A percentile compares a stretch with the other conserved stretches of the same genome.
phyloP scores from a whole-genome alignment of 192 early-diverging fungal genomes.

The Podila minutissima region DNA sequence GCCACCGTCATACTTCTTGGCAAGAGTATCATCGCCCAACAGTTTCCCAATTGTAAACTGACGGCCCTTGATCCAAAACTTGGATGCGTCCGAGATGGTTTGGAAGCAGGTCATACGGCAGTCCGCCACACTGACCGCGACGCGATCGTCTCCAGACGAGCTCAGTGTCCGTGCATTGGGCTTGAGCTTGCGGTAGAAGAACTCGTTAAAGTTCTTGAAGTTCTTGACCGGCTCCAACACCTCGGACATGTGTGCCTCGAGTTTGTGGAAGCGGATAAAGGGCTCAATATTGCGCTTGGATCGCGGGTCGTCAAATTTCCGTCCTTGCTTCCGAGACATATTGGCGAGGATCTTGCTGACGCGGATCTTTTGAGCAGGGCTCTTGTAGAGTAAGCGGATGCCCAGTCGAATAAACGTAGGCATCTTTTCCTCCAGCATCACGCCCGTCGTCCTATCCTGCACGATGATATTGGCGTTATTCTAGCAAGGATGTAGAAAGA shows the following conservation, averaged over 20 bases:
- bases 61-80: constrained; percentile 84
- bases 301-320: constrained; percentile 74
- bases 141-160: constrained; percentile 57
- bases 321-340: constrained; percentile 75
- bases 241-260: constrained; percentile 68
- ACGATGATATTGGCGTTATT: constrained; percentile 82
- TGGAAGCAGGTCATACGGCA: constrained; percentile 75
- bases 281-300: constrained; percentile 72
- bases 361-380: constrained; percentile 57
- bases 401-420: constrained; percentile 80
- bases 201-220: constrained; percentile 85
- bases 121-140: constrained; percentile 80
- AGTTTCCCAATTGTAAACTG: constrained; percentile 74
- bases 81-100: constrained; percentile 68
- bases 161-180: constrained; percentile 64
- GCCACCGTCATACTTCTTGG: constrained; percentile 68
- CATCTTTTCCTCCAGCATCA: constrained; percentile 81
- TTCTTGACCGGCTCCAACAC: constrained; percentile 72
- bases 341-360: constrained; percentile 59
- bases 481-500: constrained; percentile 10
- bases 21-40: constrained; percentile 58
- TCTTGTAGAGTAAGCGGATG: constrained; percentile 80
- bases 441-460: constrained; percentile 73
- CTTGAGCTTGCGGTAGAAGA: constrained; percentile 85
- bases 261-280: constrained; percentile 79